Evolutionary conservation across 2,329 filamentous ascomycete genomes (phyloP), one percentile per base, ranked within the genome.

Genomic region (Davidsoniella virescens): DNA sequence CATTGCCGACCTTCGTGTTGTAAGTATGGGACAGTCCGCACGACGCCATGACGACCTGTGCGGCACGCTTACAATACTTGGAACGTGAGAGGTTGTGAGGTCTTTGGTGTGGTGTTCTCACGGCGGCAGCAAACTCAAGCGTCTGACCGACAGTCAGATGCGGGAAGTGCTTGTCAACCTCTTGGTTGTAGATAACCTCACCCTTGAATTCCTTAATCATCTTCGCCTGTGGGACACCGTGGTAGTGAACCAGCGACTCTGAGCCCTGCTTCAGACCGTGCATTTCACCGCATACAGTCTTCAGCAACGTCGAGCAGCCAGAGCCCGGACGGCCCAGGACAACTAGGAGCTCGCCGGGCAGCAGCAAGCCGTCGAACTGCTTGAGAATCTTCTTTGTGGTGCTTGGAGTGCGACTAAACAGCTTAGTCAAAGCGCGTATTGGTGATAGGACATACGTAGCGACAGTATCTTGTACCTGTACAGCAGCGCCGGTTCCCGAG

Each of bases 71-170:
- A 48, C 73, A 69, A 43, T 78, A 81, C 17, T 82, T 73, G 0
- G 67, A 61, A 2, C 78, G 71, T 2, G 71, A 72, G 58, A 85
- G 76, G 25, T 75, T 79, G 9, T 76, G 68, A 25, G 82, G 70
- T 2, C 80, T 68, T 48, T 80, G 74, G 1, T 76, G 73, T 0
- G 83, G 82, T 0, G 82, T 83, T 47, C 81, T 70, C 1, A 78
- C 77, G 47, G 78, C 74, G 1, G 84, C 71, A 0, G 84, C 84
- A 59, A 88, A 88, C 47, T 76, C 71, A 0, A 90, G 68, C 0
- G 84, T 90, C 55, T 86, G 73, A 1, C 80, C 77, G 9, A 88
- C 82, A 0, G 80, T 85, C 18, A 92, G 66, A n/a, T 84, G 80
- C 0, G 84, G 79, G 55, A 87, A 88, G 60, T 88, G 84, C 25